Conservation (phyloP, 2,329 filamentous ascomycete species). For the Talaromyces albobiverticillius region DNA sequence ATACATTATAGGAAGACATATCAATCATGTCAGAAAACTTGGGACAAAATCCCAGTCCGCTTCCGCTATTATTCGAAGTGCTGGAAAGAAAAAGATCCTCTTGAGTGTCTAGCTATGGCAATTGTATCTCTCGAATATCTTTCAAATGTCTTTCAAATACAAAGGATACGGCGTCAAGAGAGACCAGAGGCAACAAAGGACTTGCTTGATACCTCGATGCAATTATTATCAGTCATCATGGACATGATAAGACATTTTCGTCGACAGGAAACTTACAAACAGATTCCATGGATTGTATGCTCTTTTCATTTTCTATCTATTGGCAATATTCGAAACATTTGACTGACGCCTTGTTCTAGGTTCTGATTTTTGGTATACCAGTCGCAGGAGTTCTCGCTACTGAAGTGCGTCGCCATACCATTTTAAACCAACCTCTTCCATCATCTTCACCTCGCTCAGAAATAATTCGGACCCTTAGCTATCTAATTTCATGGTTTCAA, state of each 20-base stretch:
- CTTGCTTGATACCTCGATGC: conserved; percentile 22
- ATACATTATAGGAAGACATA: conserved; percentile 11
- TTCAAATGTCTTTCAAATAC: conserved; percentile 21
- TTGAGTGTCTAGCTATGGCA: conserved; percentile 14
- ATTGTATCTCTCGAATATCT: conserved; percentile 22
- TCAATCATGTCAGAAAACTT: conserved; percentile 18
- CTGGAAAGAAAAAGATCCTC: conserved; percentile 16
- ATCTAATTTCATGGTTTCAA: conserved; percentile 22
- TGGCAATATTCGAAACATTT: background rate
- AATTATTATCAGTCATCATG: conserved; percentile 20
- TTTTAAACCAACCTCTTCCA: conserved; percentile 18
- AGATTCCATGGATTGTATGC: conserved; percentile 22
- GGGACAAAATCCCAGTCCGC: conserved; percentile 18
- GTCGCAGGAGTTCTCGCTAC: conserved; percentile 21
- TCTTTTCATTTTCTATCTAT: background rate
- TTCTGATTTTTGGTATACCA: conserved; percentile 20
- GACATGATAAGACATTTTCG: conserved; percentile 18
- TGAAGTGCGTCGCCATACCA: conserved; percentile 22
- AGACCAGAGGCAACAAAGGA: conserved; percentile 16
- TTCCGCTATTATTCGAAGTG: conserved; percentile 20
- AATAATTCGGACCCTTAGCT: conserved; percentile 22
- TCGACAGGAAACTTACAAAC: conserved; percentile 13
- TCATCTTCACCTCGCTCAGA: conserved; percentile 19
- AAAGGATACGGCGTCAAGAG: conserved; percentile 22
- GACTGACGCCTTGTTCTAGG: conserved; percentile 8